These are phyloP conservation scores for Cladosporium halotolerans DNA, from an alignment of 2,329 filamentous ascomycete genomes.

Conservation along the genomic window DNA sequence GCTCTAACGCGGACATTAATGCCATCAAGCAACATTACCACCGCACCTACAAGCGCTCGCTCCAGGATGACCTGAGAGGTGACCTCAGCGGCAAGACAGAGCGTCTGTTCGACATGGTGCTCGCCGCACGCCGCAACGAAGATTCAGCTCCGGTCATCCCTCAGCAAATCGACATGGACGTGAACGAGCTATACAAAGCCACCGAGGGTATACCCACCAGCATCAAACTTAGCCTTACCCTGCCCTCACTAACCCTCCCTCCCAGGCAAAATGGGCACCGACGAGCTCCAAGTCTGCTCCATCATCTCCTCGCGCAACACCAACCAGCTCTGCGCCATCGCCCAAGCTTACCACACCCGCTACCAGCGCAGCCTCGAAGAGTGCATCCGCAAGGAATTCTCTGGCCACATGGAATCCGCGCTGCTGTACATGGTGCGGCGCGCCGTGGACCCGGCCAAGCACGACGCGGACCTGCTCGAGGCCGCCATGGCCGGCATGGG, in stretches of 20 bases:
- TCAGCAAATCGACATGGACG: conserved; percentile 67
- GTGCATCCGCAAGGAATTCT: conserved; percentile 75
- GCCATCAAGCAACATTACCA: conserved; percentile 80
- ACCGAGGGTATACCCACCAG: conserved; percentile 45
- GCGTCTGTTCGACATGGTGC: conserved; percentile 74
- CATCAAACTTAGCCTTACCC: no score
- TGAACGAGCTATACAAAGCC: conserved; percentile 68
- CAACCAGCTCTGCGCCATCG: conserved; percentile 76
- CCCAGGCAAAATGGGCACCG: conserved; percentile 52
- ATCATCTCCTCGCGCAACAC: conserved; percentile 72
- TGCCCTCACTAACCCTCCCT: background rate
- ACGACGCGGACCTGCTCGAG: conserved; percentile 77
- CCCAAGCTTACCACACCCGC: conserved; percentile 64
- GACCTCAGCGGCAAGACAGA: conserved; percentile 85
- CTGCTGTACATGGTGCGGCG: conserved; percentile 72
- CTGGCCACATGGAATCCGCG: conserved; percentile 84
- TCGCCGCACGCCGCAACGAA: conserved; percentile 67
- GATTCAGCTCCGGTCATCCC: conserved; percentile 69
- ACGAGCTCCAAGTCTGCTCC: conserved; percentile 70
- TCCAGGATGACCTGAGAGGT: conserved; percentile 66
- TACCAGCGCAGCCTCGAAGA: conserved; percentile 66
- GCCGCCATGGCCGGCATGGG: conserved; percentile 80
- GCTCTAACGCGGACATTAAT: conserved; percentile 79
- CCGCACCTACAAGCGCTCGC: conserved; percentile 55
- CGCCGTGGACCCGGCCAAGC: conserved; percentile 73